Evolutionary conservation across 148 eudicot genomes (phyloP).

Genomic region (Pouteria glomerata): DNA sequence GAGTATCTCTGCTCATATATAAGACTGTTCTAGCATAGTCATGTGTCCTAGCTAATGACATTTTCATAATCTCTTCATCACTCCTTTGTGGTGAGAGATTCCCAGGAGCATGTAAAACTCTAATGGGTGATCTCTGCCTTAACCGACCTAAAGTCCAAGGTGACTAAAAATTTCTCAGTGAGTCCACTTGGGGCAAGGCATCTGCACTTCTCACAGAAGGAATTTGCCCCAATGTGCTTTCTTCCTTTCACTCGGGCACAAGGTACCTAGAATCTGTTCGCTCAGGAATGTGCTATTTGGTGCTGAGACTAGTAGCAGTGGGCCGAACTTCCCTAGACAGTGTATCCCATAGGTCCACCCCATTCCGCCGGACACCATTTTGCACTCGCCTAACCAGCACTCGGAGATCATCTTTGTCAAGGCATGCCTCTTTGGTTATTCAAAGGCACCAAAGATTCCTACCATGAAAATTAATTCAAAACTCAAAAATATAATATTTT

Average conservation of each 20-base stretch:
- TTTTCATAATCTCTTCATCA: slow-evolving; percentile 40
- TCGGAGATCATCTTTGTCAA: slow-evolving; percentile 68
- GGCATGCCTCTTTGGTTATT: slow-evolving; percentile 37
- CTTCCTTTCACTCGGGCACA: slow-evolving; percentile 28
- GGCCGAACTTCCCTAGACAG: slow-evolving; percentile 49
- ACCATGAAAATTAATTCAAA: slow-evolving; percentile 15
- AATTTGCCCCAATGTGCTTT: slow-evolving; percentile 23
- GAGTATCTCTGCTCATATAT: slow-evolving; percentile 33
- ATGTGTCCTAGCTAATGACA: slow-evolving; percentile 43
- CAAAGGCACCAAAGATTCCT: slow-evolving; percentile 28
- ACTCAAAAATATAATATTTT: slow-evolving; percentile 6
- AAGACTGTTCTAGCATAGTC: slow-evolving; percentile 48
- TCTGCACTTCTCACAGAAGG: slow-evolving; percentile 39
- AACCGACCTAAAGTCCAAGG: slow-evolving; percentile 50
- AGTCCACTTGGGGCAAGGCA: slow-evolving; percentile 33
- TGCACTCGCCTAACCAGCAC: slow-evolving; percentile 16
- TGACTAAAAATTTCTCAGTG: slow-evolving; percentile 45
- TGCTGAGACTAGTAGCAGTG: slow-evolving; percentile 31
- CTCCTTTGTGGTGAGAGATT: slow-evolving; percentile 46
- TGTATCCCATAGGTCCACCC: slow-evolving; percentile 55
- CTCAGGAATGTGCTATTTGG: slow-evolving; percentile 30
- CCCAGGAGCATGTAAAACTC: slow-evolving; percentile 33
- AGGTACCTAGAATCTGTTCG: slow-evolving; percentile 16
- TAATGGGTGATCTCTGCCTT: slow-evolving; percentile 56
- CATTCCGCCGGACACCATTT: slow-evolving; percentile 29